Evolutionary conservation across 169 alveolate genomes (phyloP), one percentile per base, ranked within the genome.

Genomic region (Cryptosporidium canis): DNA sequence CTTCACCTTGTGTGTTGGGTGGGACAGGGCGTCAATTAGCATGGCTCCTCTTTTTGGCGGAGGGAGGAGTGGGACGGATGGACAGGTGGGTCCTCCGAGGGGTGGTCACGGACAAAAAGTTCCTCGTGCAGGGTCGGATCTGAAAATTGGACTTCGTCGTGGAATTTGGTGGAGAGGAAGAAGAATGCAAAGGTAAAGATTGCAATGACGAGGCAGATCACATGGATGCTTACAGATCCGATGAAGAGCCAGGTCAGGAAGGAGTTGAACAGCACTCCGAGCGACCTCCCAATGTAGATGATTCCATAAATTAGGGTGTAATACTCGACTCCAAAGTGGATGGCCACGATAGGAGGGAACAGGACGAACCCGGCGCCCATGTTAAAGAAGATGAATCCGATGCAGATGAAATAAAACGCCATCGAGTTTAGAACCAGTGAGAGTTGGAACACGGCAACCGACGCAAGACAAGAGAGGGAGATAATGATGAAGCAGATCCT

Each of bases 291-390:
- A 77, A 77, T 77, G 29, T 77, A 77, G 11, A 77, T 31, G 29
- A 77, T 11, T 58, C 87, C 87, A 61, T 77, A 77, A 3, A 77
- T 58, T n/a, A 77, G 61, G 5, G 87, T 39, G 44, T 27, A 77
- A 31, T 77, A 37, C 44, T 77, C 66, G 7, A 77, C 87, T 24
- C 87, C 87, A 44, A 77, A 77, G 27, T 37, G 6, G 21, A 37
- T 77, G 2, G 87, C 87, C 16, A 61, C 72, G 45, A 77, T 61
- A 18, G 87, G 87, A 58, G 87, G 87, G 18, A 77, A 77, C 9
- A 77, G 11, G 33, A 77, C 72, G n/a, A 77, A 77, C 1, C 87
- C 87, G 4, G 87, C 87, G 11, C 87, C 87, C 27, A 77, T 24
- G 29, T 77, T 55, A 16, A 77, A 77, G 63, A 77, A 77, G 3